Percentiles rank a stretch among this genome's conserved stretches.
Conservation (phyloP, 2,329 filamentous ascomycete genomes). For the Pseudopithomyces maydicus region DNA sequence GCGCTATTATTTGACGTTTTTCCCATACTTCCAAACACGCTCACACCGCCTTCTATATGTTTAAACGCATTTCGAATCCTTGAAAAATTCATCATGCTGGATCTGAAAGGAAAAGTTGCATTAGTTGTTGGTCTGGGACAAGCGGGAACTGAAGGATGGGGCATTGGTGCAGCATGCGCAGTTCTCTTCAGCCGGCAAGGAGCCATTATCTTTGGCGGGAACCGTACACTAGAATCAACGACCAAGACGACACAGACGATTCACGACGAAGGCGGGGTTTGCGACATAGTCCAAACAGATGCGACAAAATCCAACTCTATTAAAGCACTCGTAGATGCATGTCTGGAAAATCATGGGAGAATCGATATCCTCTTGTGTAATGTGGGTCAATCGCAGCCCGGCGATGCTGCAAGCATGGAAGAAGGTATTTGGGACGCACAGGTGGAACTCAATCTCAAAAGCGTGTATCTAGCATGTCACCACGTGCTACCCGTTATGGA, state of each 20-base stretch:
- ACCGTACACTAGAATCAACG: slow-evolving; percentile 7
- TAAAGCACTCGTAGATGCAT: slow-evolving; percentile 11
- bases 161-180: slow-evolving; percentile 14
- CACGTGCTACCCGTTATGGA: slow-evolving; percentile 61
- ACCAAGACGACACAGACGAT: slow-evolving; percentile 3
- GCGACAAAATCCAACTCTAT: slow-evolving; percentile 2
- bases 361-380: slow-evolving; percentile 63
- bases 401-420: slow-evolving; percentile 54
- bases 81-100: background rate
- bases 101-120: slow-evolving; percentile 10
- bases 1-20: background rate
- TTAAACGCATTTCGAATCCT: background rate
- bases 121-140: slow-evolving; percentile 15
- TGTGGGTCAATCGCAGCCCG: slow-evolving; percentile 58
- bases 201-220: slow-evolving; percentile 13
- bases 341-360: slow-evolving; percentile 46
- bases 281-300: slow-evolving; percentile 6
- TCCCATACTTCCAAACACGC: background rate
- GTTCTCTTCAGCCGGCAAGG: slow-evolving; percentile 13
- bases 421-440: slow-evolving; percentile 60
- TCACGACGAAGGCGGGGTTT: slow-evolving; percentile 2
- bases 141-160: slow-evolving; percentile 10
- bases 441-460: slow-evolving; percentile 61
- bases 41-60: background rate
- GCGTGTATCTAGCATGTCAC: slow-evolving; percentile 60